Evolutionary conservation across 768 basidiomycete species (phyloP), one percentile per base, ranked within the genome.

Genomic region (Pleurotus citrinopileatus): DNA sequence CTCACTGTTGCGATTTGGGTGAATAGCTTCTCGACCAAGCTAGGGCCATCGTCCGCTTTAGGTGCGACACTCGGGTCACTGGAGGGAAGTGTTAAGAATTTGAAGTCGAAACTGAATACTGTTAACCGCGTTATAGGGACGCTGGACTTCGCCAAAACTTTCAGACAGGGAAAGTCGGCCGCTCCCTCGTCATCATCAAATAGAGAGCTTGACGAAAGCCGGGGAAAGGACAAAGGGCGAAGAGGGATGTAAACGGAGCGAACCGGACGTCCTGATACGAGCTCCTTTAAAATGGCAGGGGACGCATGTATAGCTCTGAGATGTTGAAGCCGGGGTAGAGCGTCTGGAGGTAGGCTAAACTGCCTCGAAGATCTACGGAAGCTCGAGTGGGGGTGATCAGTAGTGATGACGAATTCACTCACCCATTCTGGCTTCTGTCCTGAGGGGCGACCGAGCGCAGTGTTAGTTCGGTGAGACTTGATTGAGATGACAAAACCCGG

Each of bases 261-360:
- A 9, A 51, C 48, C 10, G 54, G 54, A 2, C 54, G 42, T 8
- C 44, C 54, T 17, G 43, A 27, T 17, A 55, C 29, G 54, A 55
- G 32, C 26, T 55, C 26, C 19, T 43, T 15, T 12, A 55, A 12
- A 25, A 55, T 15, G 29, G 17, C 10, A 0, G 81, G 76, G 1
- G 78, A 75, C 7, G 79, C 73, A 55, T 82, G 78, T 1, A 84
- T 76, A 9, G 78, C 80, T 46, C 82, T 80, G 55, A 87, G 78
- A 44, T 72, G 66, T 2, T 56, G 58, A 27, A 86, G 71, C 5
- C 63, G 68, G 2, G 83, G 82, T 26, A 86, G 73, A 0, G 81
- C 74, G 2, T 54, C 57, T 0, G 69, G 63, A 1, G 66, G 57
- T 17, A 87, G 68, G 3, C 61, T 50, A 54, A 77, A 78, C 36